phyloP scores from a whole-genome alignment of 768 basidiomycete species.

The Lentinula boryana region DNA sequence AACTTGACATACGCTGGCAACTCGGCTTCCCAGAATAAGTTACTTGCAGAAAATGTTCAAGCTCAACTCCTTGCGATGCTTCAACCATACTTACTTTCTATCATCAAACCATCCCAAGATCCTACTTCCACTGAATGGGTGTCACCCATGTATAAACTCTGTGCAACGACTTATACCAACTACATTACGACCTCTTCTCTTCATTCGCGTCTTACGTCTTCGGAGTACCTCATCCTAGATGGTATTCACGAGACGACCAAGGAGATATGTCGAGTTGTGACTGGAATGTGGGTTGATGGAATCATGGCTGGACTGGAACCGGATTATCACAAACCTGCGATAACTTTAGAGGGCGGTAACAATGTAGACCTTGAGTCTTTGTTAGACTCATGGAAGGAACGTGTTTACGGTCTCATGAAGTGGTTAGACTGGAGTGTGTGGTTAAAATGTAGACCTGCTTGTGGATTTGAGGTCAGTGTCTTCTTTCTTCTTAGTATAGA shows the following conservation, averaged over 20 bases:
- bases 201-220: conserved; percentile 9
- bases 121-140: conserved; percentile 22
- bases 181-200: conserved; percentile 12
- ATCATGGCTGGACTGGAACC: conserved; percentile 12
- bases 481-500: background rate
- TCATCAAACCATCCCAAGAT: background rate
- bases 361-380: conserved; percentile 3
- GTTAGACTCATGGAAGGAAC: conserved; percentile 8
- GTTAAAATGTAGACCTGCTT: conserved; percentile 17
- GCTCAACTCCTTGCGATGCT: conserved; percentile 25
- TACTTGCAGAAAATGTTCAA: conserved; percentile 18
- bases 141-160: conserved; percentile 23
- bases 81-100: conserved; percentile 22
- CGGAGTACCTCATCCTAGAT: conserved; percentile 13
- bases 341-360: background rate
- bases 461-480: conserved; percentile 14
- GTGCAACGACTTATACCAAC: conserved; percentile 25
- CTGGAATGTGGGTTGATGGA: conserved; percentile 15
- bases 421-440: conserved; percentile 20
- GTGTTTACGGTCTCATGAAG: conserved; percentile 9
- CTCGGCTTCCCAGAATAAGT: conserved; percentile 1
- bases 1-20: conserved; percentile 12
- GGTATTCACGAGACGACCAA: conserved; percentile 13
- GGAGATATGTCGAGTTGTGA: conserved; percentile 16
- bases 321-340: background rate